These are phyloP conservation scores for Scutellaria galericulata DNA, from an alignment of 257 asterid species.

Conservation along the genomic window DNA sequence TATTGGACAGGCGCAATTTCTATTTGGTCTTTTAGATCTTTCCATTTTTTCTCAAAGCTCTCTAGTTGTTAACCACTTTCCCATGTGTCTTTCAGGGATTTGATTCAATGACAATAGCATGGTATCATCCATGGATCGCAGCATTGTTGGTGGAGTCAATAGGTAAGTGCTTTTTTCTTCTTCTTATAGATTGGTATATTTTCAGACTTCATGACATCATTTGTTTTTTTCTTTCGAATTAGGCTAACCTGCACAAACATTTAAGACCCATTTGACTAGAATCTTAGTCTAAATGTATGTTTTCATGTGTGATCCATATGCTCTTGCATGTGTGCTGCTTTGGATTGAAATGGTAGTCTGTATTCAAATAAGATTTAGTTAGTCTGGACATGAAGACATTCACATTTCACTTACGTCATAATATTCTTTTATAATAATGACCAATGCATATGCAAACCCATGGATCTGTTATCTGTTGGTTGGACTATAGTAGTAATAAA, in stretches of 20 bases:
- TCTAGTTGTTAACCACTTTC: background rate
- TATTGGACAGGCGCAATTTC: too few species aligned
- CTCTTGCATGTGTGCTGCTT: background rate
- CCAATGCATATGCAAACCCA: too few species aligned
- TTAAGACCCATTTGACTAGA: background rate
- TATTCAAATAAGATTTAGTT: background rate
- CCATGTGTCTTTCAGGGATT: constrained; percentile 33
- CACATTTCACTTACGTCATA: background rate
- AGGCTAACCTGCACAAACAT: background rate
- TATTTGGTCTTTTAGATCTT: background rate
- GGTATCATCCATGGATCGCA: constrained; percentile 18
- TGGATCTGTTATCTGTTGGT: too few species aligned
- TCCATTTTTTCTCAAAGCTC: background rate
- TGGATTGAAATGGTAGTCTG: background rate
- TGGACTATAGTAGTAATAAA: too few species aligned
- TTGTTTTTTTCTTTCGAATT: background rate
- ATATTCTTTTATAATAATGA: background rate
- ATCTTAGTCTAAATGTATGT: background rate
- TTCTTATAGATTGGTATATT: background rate
- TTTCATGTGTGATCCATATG: background rate
- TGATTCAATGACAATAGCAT: constrained; percentile 26
- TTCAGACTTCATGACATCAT: background rate
- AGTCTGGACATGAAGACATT: background rate
- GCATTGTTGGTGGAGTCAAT: background rate
- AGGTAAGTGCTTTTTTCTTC: constrained; percentile 25